Base-by-base conservation (phyloP, 2,329 filamentous ascomycete species). In the Phialophora tarda region DNA sequence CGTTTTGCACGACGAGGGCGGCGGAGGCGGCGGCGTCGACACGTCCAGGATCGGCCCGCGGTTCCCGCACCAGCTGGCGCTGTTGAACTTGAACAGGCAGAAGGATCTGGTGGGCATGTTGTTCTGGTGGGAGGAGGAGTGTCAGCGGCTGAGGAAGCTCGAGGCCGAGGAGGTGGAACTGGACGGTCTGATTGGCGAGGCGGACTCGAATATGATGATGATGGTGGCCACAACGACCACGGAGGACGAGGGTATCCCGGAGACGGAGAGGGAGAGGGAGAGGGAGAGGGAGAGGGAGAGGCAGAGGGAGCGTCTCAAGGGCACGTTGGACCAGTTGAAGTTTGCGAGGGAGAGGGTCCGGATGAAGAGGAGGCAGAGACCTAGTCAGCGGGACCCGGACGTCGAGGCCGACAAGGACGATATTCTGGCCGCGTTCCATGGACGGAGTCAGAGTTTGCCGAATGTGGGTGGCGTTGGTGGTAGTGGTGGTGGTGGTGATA, bases 61-160 rank as follows among this genome's bases (percentile, higher is more conserved):
- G 50, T 71, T 71, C 21, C 28, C 56, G 10, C 67, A 71, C 24
- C 69, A 71, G 44, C 41, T 71, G 12, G 64, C 69, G 17, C 28
- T 66, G 21, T 44, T 71, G 54, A 67, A 62, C 26, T 51, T 65
- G 47, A 44, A 51, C 28, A 23, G 67, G 26, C 69, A 71, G 58
- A 62, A 60, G 14, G 67, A 68, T 11, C 60, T 71, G 6, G 58
- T 71, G 17, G 64, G 64, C 17, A 60, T 69, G 58, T 51, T 71
- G 17, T 71, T 71, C 61, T 71, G 69, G 69, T 71, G 69, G 69
- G 69, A 71, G 48, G 69, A 71, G 50, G 69, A 71, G 58, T 69
- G 67, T 53, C 67, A 69, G 47, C 62, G 69, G 6, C 56, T 71
- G 21, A 54, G 65, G 44, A 71, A 71, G 50, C 53, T 71, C 47